phyloP scores from a whole-genome alignment of 192 early-diverging fungal genomes.

The Entomortierella beljakovae region DNA sequence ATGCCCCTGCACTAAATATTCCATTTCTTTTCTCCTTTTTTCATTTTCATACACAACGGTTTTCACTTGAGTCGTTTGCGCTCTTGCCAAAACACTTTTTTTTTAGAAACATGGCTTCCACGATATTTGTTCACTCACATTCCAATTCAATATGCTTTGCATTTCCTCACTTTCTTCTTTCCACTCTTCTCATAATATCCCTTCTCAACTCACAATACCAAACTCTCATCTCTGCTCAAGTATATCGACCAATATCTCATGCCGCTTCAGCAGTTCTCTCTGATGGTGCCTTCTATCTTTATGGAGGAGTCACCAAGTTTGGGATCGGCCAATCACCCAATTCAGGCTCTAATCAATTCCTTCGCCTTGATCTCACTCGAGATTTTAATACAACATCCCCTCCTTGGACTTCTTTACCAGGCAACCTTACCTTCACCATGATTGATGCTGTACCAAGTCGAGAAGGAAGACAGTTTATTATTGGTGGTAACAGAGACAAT shows the following conservation, averaged over 20 bases:
- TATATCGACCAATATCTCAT: conserved; percentile 12
- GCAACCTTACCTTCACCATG: conserved; percentile 20
- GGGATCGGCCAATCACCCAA: not conserved
- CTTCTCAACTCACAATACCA: too few relatives aligned
- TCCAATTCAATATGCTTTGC: not conserved
- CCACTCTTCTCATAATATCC: not conserved
- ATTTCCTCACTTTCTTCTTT: not conserved
- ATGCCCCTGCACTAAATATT: too few relatives aligned
- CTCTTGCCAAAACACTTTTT: not conserved
- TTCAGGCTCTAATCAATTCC: conserved; percentile 22
- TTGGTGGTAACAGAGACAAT: conserved; percentile 38
- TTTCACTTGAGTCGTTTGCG: not conserved
- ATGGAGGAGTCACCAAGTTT: conserved; percentile 35
- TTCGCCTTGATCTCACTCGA: conserved; percentile 33
- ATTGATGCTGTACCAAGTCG: conserved; percentile 19
- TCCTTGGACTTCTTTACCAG: conserved; percentile 13
- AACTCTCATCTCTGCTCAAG: not conserved
- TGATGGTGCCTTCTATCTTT: conserved; percentile 35
- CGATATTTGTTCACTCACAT: too few relatives aligned
- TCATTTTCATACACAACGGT: too few relatives aligned
- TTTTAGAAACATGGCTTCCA: not conserved
- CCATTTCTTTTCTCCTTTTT: too few relatives aligned
- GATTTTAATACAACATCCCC: conserved; percentile 13
- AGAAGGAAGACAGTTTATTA: conserved; percentile 24
- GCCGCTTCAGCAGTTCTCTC: conserved; percentile 38